phyloP scores from a whole-genome alignment of 441 rosid genomes.

The Jatropha podagrica region DNA sequence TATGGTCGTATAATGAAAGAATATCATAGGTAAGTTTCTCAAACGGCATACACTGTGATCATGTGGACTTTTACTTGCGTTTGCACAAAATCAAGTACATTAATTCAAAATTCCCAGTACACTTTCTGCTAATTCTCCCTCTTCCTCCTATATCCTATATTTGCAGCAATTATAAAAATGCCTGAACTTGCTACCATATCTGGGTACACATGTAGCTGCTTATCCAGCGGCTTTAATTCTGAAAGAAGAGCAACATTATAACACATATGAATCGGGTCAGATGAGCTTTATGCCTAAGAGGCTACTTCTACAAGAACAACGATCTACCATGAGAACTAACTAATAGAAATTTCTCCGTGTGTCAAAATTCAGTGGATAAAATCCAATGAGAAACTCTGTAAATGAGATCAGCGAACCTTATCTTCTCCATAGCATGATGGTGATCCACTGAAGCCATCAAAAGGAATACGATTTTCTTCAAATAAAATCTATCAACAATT shows the following conservation, averaged over 20 bases:
- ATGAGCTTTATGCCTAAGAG: neutral
- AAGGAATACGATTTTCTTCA: slow-evolving; percentile 8
- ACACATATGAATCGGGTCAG: neutral
- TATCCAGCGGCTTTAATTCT: neutral
- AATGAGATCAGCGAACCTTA: neutral
- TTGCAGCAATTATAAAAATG: neutral
- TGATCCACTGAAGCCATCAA: neutral
- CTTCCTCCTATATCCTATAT: neutral
- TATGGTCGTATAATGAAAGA: neutral
- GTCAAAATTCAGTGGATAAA: neutral
- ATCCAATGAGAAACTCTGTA: neutral
- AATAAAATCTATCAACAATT: neutral
- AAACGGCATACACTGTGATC: neutral
- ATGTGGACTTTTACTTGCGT: neutral
- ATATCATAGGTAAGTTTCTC: neutral
- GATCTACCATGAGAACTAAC: neutral
- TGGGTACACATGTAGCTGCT: neutral
- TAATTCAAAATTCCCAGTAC: neutral
- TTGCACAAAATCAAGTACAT: neutral
- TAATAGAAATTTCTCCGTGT: neutral
- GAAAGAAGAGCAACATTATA: neutral
- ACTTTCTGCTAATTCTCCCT: neutral
- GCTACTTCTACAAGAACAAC: neutral
- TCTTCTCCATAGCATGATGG: neutral
- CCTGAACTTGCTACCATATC: neutral